phyloP scores from a whole-genome alignment of 164 flowering plant genomes.

The Vitis riparia region DNA sequence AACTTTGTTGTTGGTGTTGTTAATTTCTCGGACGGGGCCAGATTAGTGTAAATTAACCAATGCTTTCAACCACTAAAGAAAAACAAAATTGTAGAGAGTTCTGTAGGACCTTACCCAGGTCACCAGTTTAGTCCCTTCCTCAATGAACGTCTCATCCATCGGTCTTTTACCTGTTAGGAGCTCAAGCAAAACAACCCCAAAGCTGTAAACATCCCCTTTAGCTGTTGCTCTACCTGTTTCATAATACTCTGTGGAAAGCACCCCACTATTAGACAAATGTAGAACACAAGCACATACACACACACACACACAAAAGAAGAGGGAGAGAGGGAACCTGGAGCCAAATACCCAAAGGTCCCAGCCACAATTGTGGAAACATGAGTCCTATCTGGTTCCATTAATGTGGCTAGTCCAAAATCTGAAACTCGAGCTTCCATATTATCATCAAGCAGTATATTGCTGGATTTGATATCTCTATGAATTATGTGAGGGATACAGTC shows the following conservation, averaged over 20 bases:
- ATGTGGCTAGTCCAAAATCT: constrained; percentile 93
- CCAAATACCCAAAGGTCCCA: constrained; percentile 94
- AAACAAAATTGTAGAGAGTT: not conserved
- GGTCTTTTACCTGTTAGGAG: constrained; percentile 89
- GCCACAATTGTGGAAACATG: constrained; percentile 92
- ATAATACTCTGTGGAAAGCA: constrained; percentile 67
- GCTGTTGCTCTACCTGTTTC: constrained; percentile 91
- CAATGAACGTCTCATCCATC: constrained; percentile 74
- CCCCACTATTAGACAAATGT: not conserved
- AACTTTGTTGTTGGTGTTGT: no score
- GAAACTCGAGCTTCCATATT: constrained; percentile 90
- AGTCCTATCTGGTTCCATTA: constrained; percentile 88
- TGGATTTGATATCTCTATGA: constrained; percentile 93
- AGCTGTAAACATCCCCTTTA: constrained; percentile 98
- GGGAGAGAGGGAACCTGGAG: constrained; percentile 63
- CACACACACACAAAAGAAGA: not conserved
- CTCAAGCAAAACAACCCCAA: constrained; percentile 88
- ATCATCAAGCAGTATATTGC: constrained; percentile 82
- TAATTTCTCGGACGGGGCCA: no score
- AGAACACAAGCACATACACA: not conserved
- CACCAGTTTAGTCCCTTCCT: constrained; percentile 86
- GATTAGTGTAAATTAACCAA: not conserved
- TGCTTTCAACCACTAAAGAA: not conserved
- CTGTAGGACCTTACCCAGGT: constrained; percentile 73
- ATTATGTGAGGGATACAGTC: constrained; percentile 96